Base-by-base conservation (phyloP, 164 flowering plant species). In the grape (Vitis vinifera) region DNA sequence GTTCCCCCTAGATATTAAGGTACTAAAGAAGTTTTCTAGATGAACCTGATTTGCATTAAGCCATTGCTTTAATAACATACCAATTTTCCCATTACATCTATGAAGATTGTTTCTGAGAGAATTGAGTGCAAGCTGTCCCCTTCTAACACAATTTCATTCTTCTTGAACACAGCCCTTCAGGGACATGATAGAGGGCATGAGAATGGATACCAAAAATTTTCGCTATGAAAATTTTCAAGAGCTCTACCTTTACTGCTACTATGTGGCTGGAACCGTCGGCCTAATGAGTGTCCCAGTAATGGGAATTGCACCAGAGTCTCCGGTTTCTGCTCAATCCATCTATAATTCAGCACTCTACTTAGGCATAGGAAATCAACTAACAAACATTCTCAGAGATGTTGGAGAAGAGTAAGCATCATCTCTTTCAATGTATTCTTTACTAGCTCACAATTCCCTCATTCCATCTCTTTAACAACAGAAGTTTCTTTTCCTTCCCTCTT, bases 151-250 rank as follows among this genome's bases (percentile, higher is more conserved):
- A 23, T 3, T 67, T n/a, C 17, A 30, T 3, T 51, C n/a, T 29
- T 37, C 47, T 15, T 9, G 10, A 3, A 53, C 44, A 16, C 59
- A 88, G 93, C 95, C 97, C 0, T 92, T 92, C 56, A 81, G 67
- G 77, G 93, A 91, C 80, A 87, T 91, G 93, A 86, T 91, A 10
- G 87, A 91, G 64, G 94, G 94, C 12, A 90, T 90, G 97, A 74
- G 93, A 76, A 87, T 91, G 92, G 94, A 91, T 70, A 85, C 82
- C 16, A 79, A 73, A 51, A 90, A 88, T 74, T 77, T 70, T 10
- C 70, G 90, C 29, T 90, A 92, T 57, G 72, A 84, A 11, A 90
- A 80, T 68, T 92, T 86, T 53, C 71, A 87, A 72, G 95, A 92
- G 80, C 90, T 90, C 1, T 90, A 87, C 66, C 86, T 81, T 2